phyloP scores from a whole-genome alignment of 495 filamentous ascomycete species.

The Tuber microsphaerosporum region DNA sequence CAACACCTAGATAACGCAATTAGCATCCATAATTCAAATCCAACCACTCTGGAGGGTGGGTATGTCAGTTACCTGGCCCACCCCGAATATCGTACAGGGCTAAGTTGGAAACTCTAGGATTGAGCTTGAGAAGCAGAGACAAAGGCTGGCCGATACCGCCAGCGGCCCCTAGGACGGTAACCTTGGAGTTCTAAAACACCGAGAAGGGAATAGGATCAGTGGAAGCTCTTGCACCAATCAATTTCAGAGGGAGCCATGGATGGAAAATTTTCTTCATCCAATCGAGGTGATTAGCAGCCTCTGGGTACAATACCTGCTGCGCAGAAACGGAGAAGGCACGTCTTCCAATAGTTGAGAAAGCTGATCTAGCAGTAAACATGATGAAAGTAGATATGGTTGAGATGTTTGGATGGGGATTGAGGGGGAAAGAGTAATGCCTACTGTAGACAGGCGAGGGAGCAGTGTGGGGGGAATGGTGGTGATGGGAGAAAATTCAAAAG shows the following conservation, averaged over 20 bases:
- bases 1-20: slow-evolving; percentile 62
- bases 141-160: slow-evolving; percentile 98
- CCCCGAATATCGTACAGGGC: slow-evolving; percentile 95
- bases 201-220: slow-evolving; percentile 38
- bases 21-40: slow-evolving; percentile 8
- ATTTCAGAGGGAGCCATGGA: slow-evolving; percentile 11
- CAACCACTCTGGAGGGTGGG: not conserved
- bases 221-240: slow-evolving; percentile 5
- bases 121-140: slow-evolving; percentile 95
- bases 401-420: slow-evolving; percentile 7
- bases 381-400: slow-evolving; percentile 38
- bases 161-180: slow-evolving; percentile 88
- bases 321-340: slow-evolving; percentile 91
- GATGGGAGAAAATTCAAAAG: slow-evolving; percentile 10
- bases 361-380: slow-evolving; percentile 72
- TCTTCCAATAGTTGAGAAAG: slow-evolving; percentile 67
- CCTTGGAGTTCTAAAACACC: slow-evolving; percentile 73
- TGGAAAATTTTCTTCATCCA: slow-evolving; percentile 29
- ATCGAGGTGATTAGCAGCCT: slow-evolving; percentile 15
- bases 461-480: slow-evolving; percentile 1
- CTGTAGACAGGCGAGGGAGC: slow-evolving; percentile 12
- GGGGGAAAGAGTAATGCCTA: slow-evolving; percentile 8
- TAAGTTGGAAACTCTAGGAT: slow-evolving; percentile 84
- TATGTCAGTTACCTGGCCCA: slow-evolving; percentile 63
- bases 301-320: slow-evolving; percentile 59